These are phyloP conservation scores for Cercospora sojina DNA, from an alignment of 2,329 filamentous ascomycete species.

Conservation along the genomic window DNA sequence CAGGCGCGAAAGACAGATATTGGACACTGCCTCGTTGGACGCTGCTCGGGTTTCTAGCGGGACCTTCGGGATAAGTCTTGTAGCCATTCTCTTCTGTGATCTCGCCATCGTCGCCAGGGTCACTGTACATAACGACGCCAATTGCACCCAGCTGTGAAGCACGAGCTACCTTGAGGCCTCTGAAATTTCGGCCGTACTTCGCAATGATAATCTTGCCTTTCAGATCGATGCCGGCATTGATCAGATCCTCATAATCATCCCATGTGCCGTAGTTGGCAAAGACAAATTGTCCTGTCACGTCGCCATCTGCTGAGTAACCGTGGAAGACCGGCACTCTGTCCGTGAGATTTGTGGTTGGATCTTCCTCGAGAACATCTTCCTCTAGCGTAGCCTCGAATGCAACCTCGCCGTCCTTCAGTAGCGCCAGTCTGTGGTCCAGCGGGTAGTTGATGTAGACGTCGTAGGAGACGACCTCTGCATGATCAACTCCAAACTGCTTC, in stretches of 20 bases:
- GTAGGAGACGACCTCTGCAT: conserved; percentile 49
- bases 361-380: conserved; percentile 81
- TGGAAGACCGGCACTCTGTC: conserved; percentile 87
- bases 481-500: conserved; percentile 50
- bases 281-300: conserved; percentile 83
- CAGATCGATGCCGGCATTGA: conserved; percentile 70
- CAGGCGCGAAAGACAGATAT: conserved; percentile 56
- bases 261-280: conserved; percentile 92
- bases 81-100: conserved; percentile 79
- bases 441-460: conserved; percentile 56
- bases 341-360: conserved; percentile 70
- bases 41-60: conserved; percentile 81
- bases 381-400: conserved; percentile 63
- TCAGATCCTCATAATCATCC: conserved; percentile 77
- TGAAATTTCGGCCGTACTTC: conserved; percentile 83
- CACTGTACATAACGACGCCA: conserved; percentile 79
- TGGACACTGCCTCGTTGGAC: conserved; percentile 87
- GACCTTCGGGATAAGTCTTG: conserved; percentile 77
- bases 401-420: conserved; percentile 42
- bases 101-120: conserved; percentile 84
- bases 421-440: conserved; percentile 47
- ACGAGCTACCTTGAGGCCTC: conserved; percentile 87
- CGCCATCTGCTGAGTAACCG: conserved; percentile 88
- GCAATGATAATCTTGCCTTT: conserved; percentile 82
- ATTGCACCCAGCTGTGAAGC: conserved; percentile 88